These are phyloP conservation scores for Cutaneotrichosporon sp. DNA, from an alignment of 1,284 basidiomycete species.

Conservation along the genomic window DNA sequence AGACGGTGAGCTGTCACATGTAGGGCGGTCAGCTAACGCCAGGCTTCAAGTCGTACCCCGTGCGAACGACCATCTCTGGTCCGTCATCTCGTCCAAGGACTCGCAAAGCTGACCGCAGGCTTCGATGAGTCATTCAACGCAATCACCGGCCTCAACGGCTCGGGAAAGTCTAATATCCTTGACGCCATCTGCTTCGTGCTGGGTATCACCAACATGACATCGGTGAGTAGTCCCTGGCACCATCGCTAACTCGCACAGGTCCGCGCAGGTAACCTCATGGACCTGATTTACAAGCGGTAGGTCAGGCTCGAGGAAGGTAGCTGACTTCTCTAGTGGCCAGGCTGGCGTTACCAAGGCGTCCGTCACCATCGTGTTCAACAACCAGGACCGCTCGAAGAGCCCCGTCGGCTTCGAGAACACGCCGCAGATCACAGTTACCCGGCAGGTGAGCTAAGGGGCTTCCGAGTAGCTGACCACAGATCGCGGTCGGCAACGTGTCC, in stretches of 20 bases:
- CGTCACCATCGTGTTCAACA: constrained; percentile 99
- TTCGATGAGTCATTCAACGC: constrained; percentile 98
- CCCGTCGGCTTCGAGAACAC: constrained; percentile 82
- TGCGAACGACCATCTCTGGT: constrained; percentile 82
- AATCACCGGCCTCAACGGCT: constrained; percentile 90
- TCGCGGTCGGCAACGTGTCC: constrained; percentile 88
- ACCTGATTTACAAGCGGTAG: constrained; percentile 69
- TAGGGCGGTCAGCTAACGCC: constrained; percentile 1
- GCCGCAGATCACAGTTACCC: constrained; percentile 92
- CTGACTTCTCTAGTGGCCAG: constrained; percentile 71
- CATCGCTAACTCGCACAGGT: constrained; percentile 61
- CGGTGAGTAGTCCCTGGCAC: constrained; percentile 61
- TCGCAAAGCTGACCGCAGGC: constrained; percentile 55
- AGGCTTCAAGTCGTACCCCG: constrained; percentile 98
- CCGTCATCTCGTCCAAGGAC: constrained; percentile 10
- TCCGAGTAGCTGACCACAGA: constrained; percentile 63
- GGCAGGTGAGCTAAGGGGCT: constrained; percentile 85
- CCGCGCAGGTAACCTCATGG: constrained; percentile 93
- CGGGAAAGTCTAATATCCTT: constrained; percentile 94
- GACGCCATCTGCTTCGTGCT: constrained; percentile 97
- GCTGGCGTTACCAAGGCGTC: constrained; percentile 97
- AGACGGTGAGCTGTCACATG: constrained; percentile 65
- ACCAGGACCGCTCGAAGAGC: constrained; percentile 85
- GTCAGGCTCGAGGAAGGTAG: constrained; percentile 9
- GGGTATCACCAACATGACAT: constrained; percentile 92